Conservation (phyloP, 108 stramenopile species). For the Skeletonema menzelii region DNA sequence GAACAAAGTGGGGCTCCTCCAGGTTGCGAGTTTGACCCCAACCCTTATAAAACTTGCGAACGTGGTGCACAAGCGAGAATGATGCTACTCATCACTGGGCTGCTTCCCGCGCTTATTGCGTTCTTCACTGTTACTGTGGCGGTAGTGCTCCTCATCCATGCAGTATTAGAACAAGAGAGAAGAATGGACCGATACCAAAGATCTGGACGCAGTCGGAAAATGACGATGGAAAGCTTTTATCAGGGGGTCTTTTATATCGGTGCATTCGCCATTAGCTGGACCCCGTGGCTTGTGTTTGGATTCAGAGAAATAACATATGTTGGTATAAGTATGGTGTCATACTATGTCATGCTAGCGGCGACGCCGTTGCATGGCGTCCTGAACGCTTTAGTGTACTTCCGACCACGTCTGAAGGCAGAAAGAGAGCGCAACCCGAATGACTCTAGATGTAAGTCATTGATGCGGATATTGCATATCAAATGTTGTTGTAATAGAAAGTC, state of each 20-base stretch:
- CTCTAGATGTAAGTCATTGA: constrained; percentile 1
- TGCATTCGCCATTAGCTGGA: constrained; percentile 16
- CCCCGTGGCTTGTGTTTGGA: constrained; percentile 18
- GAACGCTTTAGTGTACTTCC: constrained; percentile 26
- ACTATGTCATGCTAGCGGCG: neutral
- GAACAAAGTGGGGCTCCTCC: neutral
- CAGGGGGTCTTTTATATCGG: constrained; percentile 22
- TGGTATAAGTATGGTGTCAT: neutral
- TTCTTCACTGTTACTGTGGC: constrained; percentile 9
- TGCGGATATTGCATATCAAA: neutral
- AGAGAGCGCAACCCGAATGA: constrained; percentile 9
- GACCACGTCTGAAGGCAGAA: constrained; percentile 11
- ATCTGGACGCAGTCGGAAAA: neutral
- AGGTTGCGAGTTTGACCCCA: constrained; percentile 3
- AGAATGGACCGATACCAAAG: constrained; percentile 23
- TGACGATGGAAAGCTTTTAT: constrained; percentile 4
- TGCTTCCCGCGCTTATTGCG: constrained; percentile 4
- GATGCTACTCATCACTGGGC: constrained; percentile 1
- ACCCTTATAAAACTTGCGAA: neutral
- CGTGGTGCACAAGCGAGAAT: constrained; percentile 7
- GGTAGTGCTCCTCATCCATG: constrained; percentile 10
- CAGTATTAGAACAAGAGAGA: constrained; percentile 16
- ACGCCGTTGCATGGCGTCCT: neutral
- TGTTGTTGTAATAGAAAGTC: constrained; percentile 6
- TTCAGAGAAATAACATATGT: neutral